These are phyloP conservation scores for Pichia sp. DNA, from an alignment of 1,139 yeast species.

Conservation along the genomic window DNA sequence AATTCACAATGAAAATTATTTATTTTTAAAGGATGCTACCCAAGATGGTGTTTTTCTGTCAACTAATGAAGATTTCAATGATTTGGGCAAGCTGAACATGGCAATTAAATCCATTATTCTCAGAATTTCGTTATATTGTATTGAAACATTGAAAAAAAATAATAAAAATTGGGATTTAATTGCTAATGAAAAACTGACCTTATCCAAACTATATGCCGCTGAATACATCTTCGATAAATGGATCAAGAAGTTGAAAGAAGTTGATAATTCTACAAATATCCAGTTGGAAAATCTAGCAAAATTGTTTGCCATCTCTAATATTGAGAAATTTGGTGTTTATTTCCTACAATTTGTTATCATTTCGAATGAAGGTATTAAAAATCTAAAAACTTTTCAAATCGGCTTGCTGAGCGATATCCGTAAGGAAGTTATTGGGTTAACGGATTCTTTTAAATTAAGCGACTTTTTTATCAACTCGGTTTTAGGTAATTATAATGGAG, in stretches of 20 bases:
- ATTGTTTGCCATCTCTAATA: slow-evolving; percentile 60
- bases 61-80: slow-evolving; percentile 26
- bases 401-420: slow-evolving; percentile 44
- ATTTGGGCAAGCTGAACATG: slow-evolving; percentile 24
- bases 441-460: slow-evolving; percentile 78
- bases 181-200: slow-evolving; percentile 48
- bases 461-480: slow-evolving; percentile 84
- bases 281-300: slow-evolving; percentile 41
- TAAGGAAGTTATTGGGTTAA: slow-evolving; percentile 67
- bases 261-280: slow-evolving; percentile 23
- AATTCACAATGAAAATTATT: slow-evolving; percentile 19
- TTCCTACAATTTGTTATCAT: slow-evolving; percentile 64
- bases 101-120: slow-evolving; percentile 39
- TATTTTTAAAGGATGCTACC: slow-evolving; percentile 18
- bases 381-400: slow-evolving; percentile 27
- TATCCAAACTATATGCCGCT: slow-evolving; percentile 58
- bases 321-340: slow-evolving; percentile 69
- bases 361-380: slow-evolving; percentile 35
- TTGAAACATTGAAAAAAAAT: slow-evolving; percentile 34
- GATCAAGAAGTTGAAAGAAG: slow-evolving; percentile 26
- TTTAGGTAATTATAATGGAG: slow-evolving; percentile 78
- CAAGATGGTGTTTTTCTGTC: slow-evolving; percentile 19
- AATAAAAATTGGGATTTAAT: slow-evolving; percentile 46
- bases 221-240: slow-evolving; percentile 43
- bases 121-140: slow-evolving; percentile 40